Evolutionary conservation across 345 rosid species (phyloP).

Genomic region (Eucalyptus grandis): DNA sequence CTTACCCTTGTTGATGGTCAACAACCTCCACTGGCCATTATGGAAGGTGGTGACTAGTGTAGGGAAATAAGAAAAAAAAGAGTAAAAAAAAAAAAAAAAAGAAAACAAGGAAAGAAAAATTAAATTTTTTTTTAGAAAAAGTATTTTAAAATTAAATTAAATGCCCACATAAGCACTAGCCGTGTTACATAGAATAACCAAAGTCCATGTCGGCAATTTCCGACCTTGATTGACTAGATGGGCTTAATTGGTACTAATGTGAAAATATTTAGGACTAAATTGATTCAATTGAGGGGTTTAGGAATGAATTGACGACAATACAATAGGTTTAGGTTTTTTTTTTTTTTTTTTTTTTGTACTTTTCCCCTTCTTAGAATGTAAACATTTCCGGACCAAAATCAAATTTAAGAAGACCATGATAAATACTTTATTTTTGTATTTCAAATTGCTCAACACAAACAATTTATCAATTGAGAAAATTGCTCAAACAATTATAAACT

Average conservation of each 20-base stretch:
- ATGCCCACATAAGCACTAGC: background rate
- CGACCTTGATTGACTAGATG: too few species aligned
- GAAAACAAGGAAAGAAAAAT: too few species aligned
- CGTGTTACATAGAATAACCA: too few species aligned
- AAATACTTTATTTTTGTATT: background rate
- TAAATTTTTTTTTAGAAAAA: too few species aligned
- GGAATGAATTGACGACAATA: background rate
- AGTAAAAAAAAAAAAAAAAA: rapidly evolving
- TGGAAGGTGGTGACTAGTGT: background rate
- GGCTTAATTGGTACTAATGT: background rate
- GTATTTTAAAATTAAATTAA: too few species aligned
- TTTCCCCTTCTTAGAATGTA: background rate
- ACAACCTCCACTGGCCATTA: background rate
- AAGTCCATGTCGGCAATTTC: background rate
- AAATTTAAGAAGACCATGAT: background rate
- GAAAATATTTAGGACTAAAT: too few species aligned
- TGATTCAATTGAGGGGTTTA: background rate
- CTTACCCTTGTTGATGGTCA: background rate
- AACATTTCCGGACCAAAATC: background rate
- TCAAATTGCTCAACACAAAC: background rate
- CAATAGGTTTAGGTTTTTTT: too few species aligned
- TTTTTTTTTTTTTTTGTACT: too few species aligned
- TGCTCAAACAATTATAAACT: background rate
- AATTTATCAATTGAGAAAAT: background rate
- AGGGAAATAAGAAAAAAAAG: background rate